Base-by-base conservation (phyloP, 2,329 filamentous ascomycete species). In the Verticillium nubilum region DNA sequence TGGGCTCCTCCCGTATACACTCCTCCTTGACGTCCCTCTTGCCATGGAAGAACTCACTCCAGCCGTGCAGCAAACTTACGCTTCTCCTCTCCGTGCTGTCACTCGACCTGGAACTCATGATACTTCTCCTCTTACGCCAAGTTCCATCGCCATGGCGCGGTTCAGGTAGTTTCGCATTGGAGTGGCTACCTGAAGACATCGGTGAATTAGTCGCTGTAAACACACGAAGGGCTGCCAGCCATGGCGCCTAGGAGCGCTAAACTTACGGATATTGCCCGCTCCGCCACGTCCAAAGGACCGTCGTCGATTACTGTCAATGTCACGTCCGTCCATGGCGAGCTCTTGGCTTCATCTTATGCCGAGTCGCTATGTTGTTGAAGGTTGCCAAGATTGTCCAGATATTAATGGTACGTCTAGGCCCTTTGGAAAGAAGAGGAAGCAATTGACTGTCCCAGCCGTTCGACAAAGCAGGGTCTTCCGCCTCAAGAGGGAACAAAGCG, bases 221-320 rank as follows among this genome's bases (percentile, higher is more conserved):
- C 13, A 19, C 4, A 17, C 26, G 53, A 31, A 31, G 29, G 9
- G 29, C n/a, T n/a, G n/a, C n/a, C n/a, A n/a, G n/a, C n/a, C n/a
- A 12, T 31, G 35, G 35, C 15, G 35, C 42, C 7, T n/a, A 0
- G 19, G 19, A 13, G 29, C 13, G 29, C 42, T 23, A 1, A 19
- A 57, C 57, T n/a, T 52, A 59, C 59, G 57, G 47, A 59, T 61
- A 19, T 61, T 61, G 5, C 54, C 59, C 7, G 57, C 57, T n/a
- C 57, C 59, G 5, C 59, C 57, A 31, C 53, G 56, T 1, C 54
- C 59, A 15, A 57, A 59, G 4, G 57, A 61, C 2, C 56, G 31
- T 10, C 53, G 57, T 5, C 59, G 57, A 3, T 52, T 58, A 9
- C 59, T 59, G 19, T 52, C 42, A 25, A 61, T 53, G 13, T 61